These are phyloP conservation scores for Fusarium abutilonis DNA, from an alignment of 2,329 filamentous ascomycete genomes.

Conservation along the genomic window DNA sequence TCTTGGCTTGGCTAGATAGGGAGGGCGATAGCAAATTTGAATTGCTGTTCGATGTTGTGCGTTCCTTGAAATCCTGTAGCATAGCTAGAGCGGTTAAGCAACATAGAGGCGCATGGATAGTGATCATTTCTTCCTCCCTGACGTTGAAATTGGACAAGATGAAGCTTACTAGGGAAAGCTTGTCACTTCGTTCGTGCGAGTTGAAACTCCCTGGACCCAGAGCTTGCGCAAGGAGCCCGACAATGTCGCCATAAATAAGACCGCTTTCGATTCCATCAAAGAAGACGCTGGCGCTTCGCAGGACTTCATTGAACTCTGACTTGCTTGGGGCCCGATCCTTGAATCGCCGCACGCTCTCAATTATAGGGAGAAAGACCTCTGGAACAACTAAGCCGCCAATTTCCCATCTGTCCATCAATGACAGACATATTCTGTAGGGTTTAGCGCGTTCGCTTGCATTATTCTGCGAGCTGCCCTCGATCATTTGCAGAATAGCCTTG, in stretches of 20 bases:
- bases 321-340: conserved; percentile 72
- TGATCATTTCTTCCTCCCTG: conserved; percentile 94
- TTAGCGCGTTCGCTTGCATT: conserved; percentile 72
- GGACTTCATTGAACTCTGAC: conserved; percentile 81
- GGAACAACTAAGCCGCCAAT: conserved; percentile 91
- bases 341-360: conserved; percentile 82
- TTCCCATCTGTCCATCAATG: conserved; percentile 98
- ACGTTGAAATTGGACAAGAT: conserved; percentile 90
- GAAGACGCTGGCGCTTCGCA: conserved; percentile 93
- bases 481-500: conserved; percentile 79
- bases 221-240: conserved; percentile 72
- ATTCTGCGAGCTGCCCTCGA: conserved; percentile 57
- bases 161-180: conserved; percentile 80
- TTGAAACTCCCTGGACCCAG: conserved; percentile 59
- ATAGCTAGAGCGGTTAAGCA: conserved; percentile 67
- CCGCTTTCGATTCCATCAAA: conserved; percentile 97
- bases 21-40: conserved; percentile 46
- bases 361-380: conserved; percentile 85
- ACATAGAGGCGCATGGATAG: conserved; percentile 82
- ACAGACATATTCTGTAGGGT: conserved; percentile 91
- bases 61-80: conserved; percentile 64
- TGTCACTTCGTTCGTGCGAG: conserved; percentile 63
- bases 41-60: conserved; percentile 47
- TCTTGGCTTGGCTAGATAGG: conserved; percentile 51
- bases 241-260: conserved; percentile 87